Base-by-base conservation (phyloP, 805 yeast genomes). In the Cyberlindnera amylophila region DNA sequence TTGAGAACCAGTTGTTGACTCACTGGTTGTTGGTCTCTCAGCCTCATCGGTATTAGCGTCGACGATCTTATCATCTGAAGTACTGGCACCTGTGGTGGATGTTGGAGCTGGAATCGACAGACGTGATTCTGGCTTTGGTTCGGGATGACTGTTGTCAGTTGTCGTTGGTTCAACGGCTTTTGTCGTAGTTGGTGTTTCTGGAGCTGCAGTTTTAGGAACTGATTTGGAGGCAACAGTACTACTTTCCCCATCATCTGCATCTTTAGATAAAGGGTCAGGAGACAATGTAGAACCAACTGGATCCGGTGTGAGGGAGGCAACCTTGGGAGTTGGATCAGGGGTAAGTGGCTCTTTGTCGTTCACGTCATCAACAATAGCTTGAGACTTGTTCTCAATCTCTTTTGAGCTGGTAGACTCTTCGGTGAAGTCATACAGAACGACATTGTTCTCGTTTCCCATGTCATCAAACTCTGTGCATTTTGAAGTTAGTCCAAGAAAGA, bases 381-480 rank as follows among this genome's bases (percentile, higher is more conserved):
- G 41, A 44, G 24, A 41, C 36, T 32, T 36, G 24, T 13, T 38
- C 39, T 38, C 38, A 11, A 16, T 23, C 10, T 36, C 51, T 3
- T 13, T 19, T 9, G 38, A 5, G 9, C 33, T 15, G 2, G 9
- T 17, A 4, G 36, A 35, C 16, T 29, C 41, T 5, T 31, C 31
- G 0, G 52, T 34, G 31, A 31, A 39, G 36, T 51, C 55, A 24
- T 48, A 55, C 4, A 46, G 34, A 21, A 62, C 36, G 4, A 67
- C 70, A 40, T 69, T 69, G 49, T 69, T 69, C 30, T 61, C 63
- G 39, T 67, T 67, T 6, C 65, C 67, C 34, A 53, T 45, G 4
- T 54, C 58, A 46, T 69, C 73, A 6, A 59, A 43, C 29, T 66
- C 71, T 42, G 39, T 46, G 2, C 50, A 51, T 54, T 38, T 13